Evolutionary conservation across 116 monocot species (phyloP).

Genomic region (Dioscorea cayenensis): DNA sequence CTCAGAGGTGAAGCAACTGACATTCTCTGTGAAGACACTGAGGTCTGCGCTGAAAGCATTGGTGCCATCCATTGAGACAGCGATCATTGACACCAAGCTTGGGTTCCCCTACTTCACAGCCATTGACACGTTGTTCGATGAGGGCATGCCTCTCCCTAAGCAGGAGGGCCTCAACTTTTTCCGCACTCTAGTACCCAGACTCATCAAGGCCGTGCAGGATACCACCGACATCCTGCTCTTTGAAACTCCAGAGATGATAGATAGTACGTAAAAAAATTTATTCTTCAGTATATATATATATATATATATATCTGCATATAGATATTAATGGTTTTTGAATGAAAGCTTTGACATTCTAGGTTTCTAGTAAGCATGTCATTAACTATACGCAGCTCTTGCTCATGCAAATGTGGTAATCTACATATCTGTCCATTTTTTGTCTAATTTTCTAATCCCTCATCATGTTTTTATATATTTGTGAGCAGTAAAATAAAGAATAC

Average conservation of each 20-base stretch:
- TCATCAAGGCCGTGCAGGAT: constrained; percentile 30
- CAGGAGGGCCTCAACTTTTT: not conserved
- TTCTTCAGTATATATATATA: too few relatives aligned
- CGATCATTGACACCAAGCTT: constrained; percentile 16
- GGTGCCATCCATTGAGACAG: constrained; percentile 27
- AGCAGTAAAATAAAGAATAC: too few relatives aligned
- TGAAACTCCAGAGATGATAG: constrained; percentile 39
- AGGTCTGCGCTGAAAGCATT: constrained; percentile 28
- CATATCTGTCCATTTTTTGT: too few relatives aligned
- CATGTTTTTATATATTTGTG: too few relatives aligned
- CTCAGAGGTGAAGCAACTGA: constrained; percentile 31
- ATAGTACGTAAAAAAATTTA: constrained; percentile 20
- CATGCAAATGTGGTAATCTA: too few relatives aligned
- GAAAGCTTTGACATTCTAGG: too few relatives aligned
- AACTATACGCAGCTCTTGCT: too few relatives aligned
- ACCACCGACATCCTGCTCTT: constrained; percentile 28
- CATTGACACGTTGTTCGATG: constrained; percentile 47
- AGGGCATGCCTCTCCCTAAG: constrained; percentile 32
- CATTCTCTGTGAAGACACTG: constrained; percentile 28
- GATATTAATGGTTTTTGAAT: not conserved
- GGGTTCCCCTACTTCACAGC: constrained; percentile 48
- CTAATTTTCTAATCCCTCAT: too few relatives aligned
- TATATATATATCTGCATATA: not conserved
- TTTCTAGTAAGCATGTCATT: too few relatives aligned
- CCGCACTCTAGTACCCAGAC: constrained; percentile 25